Percentiles rank a stretch among this genome's conserved stretches.
Conservation (phyloP, 1,139 yeast species). For the Taphrina betulina region DNA sequence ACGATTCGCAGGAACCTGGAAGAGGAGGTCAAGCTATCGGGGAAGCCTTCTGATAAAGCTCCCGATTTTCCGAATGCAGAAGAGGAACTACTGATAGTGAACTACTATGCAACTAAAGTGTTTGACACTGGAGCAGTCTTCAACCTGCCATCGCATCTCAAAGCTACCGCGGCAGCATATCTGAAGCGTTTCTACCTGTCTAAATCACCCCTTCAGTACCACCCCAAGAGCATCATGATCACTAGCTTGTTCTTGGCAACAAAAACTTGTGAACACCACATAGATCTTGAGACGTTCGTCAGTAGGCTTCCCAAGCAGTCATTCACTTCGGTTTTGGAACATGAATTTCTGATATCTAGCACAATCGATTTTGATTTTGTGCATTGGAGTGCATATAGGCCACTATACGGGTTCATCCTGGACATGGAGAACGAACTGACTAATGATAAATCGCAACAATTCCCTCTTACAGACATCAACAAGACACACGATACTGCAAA, state of each 20-base stretch:
- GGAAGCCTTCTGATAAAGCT: constrained; percentile 41
- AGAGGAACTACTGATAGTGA: constrained; percentile 42
- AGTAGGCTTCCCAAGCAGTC: constrained; percentile 45
- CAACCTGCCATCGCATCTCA: constrained; percentile 47
- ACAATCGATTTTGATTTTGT: constrained; percentile 73
- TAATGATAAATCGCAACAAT: not conserved
- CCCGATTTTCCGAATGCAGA: constrained; percentile 46
- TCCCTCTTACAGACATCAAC: constrained; percentile 40
- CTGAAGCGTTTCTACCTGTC: constrained; percentile 75
- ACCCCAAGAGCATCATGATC: constrained; percentile 77
- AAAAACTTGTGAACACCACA: constrained; percentile 85
- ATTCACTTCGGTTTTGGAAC: constrained; percentile 53
- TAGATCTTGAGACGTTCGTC: constrained; percentile 79
- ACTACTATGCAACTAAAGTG: constrained; percentile 37
- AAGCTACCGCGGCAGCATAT: constrained; percentile 82
- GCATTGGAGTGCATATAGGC: constrained; percentile 84
- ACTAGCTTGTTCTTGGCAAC: constrained; percentile 91
- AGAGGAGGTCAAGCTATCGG: constrained; percentile 41
- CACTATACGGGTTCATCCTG: constrained; percentile 86
- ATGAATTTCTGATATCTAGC: constrained; percentile 75
- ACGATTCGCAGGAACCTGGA: constrained; percentile 46
- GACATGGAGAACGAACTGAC: constrained; percentile 63
- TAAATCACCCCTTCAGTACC: constrained; percentile 79
- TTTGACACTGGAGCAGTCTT: constrained; percentile 39
- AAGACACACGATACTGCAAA: constrained; percentile 65